A percentile compares a stretch with the other conserved stretches of the same genome.
phyloP scores from a whole-genome alignment of 345 rosid species.

The Triadica sebifera region DNA sequence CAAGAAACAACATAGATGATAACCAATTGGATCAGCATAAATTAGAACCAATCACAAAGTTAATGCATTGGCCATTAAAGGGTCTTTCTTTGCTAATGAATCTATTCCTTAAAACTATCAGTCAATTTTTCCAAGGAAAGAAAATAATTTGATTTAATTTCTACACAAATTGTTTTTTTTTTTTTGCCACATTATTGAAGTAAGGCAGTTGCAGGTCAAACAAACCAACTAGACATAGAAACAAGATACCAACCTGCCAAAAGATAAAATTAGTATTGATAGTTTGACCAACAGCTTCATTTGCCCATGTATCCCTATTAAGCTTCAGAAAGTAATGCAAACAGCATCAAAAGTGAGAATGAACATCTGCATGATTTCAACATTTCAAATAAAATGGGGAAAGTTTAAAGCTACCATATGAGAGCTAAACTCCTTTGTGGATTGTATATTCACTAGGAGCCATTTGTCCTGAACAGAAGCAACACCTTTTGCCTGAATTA shows the following conservation, averaged over 20 bases:
- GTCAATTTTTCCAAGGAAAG: background rate
- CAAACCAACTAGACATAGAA: background rate
- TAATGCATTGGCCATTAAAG: background rate
- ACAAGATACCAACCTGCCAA: slow-evolving; percentile 74
- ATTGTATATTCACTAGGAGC: slow-evolving; percentile 94
- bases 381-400: slow-evolving; percentile 3
- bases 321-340: slow-evolving; percentile 56
- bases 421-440: slow-evolving; percentile 87
- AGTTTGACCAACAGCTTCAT: slow-evolving; percentile 91
- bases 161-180: background rate
- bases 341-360: slow-evolving; percentile 8
- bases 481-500: slow-evolving; percentile 67
- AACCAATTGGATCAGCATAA: background rate
- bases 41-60: background rate
- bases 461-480: slow-evolving; percentile 86
- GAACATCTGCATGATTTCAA: background rate
- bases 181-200: background rate
- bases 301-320: slow-evolving; percentile 99
- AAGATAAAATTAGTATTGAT: slow-evolving; percentile 82
- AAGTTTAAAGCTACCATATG: slow-evolving; percentile 56
- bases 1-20: background rate
- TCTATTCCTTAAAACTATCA: background rate
- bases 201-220: background rate
- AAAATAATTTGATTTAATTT: background rate
- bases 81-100: background rate